Evolutionary conservation across 306 rosid genomes (phyloP).

Genomic region (Cicer chorassanicum): DNA sequence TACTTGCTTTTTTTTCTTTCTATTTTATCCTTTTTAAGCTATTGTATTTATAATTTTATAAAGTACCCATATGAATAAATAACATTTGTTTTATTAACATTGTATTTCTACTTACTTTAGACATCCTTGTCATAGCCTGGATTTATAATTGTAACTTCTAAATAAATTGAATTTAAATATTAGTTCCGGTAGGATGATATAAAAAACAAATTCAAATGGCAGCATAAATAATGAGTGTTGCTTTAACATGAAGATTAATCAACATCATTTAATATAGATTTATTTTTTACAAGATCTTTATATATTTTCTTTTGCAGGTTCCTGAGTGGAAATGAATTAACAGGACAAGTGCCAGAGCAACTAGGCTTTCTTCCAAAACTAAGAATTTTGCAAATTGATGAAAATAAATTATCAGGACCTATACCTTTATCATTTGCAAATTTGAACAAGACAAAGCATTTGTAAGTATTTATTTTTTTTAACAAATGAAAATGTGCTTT

Average conservation of each 20-base stretch:
- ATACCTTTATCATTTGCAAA: constrained; percentile 29
- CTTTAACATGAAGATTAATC: background rate
- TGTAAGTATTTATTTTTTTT: background rate
- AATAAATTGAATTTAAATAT: background rate
- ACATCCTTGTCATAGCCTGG: background rate
- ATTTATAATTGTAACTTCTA: background rate
- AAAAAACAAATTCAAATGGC: background rate
- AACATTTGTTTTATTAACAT: background rate
- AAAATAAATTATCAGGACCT: constrained; percentile 22
- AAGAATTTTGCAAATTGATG: constrained; percentile 1
- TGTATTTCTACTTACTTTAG: background rate
- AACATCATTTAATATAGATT: no score
- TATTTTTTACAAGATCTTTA: no score
- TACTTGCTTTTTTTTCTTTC: no score
- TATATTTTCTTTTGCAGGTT: background rate
- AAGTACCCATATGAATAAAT: background rate
- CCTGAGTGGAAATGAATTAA: constrained; percentile 7
- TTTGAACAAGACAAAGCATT: constrained; percentile 5
- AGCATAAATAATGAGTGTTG: background rate
- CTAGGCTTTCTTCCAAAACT: constrained; percentile 8
- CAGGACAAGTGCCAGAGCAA: constrained; percentile 2
- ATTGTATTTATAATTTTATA: no score
- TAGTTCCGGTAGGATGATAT: background rate
- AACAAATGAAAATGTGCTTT: background rate
- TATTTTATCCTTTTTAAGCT: no score